A percentile compares a stretch with the other conserved stretches of the same genome.
These are phyloP conservation scores for Ophiosphaerella korrae DNA, from an alignment of 2,329 filamentous ascomycete genomes.

Conservation along the genomic window DNA sequence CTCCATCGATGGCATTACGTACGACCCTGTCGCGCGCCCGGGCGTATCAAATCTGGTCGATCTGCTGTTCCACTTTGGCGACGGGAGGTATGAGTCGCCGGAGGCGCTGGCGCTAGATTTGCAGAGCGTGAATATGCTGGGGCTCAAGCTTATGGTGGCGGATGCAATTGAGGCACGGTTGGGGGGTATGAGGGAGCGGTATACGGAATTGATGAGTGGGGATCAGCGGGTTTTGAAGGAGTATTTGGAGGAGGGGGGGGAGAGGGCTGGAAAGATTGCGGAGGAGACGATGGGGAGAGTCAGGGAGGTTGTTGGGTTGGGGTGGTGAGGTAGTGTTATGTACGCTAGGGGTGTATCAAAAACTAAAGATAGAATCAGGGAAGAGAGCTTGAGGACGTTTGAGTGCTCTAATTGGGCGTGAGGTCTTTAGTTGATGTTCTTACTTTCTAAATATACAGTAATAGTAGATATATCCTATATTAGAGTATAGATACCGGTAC, in stretches of 20 bases:
- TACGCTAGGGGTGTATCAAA: too few relatives aligned
- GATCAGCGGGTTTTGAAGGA: constrained; percentile 61
- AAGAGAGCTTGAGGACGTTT: too few relatives aligned
- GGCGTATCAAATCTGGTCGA: constrained; percentile 88
- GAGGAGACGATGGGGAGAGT: constrained; percentile 52
- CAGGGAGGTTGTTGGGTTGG: constrained; percentile 25
- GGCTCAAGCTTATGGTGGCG: constrained; percentile 69
- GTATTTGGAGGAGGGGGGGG: constrained; percentile 63
- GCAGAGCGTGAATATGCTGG: constrained; percentile 55
- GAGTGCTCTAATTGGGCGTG: too few relatives aligned
- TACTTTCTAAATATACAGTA: too few relatives aligned
- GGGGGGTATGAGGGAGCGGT: constrained; percentile 61
- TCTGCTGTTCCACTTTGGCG: constrained; percentile 73
- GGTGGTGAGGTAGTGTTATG: constrained; percentile 7
- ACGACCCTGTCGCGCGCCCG: constrained; percentile 71
- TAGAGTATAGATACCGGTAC: too few relatives aligned
- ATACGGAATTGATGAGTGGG: constrained; percentile 57
- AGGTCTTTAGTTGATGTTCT: too few relatives aligned
- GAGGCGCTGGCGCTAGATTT: constrained; percentile 56
- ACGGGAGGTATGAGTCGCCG: constrained; percentile 39
- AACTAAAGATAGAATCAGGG: too few relatives aligned
- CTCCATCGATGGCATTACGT: constrained; percentile 68
- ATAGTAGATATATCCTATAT: too few relatives aligned
- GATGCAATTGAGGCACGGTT: constrained; percentile 62
- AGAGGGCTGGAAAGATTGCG: constrained; percentile 67